Conservation (phyloP, 345 rosid genomes). For the Hypericum androsaemum region DNA sequence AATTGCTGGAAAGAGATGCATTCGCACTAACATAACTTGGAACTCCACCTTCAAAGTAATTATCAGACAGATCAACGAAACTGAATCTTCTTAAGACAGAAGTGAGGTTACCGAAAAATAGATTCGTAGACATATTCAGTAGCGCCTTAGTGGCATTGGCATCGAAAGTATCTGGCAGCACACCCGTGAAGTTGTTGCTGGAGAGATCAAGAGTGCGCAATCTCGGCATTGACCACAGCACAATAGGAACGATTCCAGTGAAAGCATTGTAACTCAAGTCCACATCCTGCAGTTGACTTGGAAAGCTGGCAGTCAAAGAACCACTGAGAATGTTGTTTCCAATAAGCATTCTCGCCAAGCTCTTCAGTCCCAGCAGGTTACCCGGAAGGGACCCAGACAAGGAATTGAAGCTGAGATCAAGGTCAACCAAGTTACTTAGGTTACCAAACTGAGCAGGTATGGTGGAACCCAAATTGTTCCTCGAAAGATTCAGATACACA, state of each 20-base stretch:
- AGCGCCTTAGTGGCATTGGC: conserved; percentile 25
- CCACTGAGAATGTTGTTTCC: conserved; percentile 53
- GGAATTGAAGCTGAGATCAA: conserved; percentile 73
- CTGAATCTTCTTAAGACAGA: conserved; percentile 40
- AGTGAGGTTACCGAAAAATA: conserved; percentile 60
- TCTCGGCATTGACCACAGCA: conserved; percentile 48
- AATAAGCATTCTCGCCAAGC: conserved; percentile 44
- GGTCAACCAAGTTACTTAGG: conserved; percentile 51
- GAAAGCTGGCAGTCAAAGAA: conserved; percentile 33
- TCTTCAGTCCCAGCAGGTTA: conserved; percentile 50
- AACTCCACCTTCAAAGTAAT: conserved; percentile 75
- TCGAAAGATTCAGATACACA: conserved; percentile 54
- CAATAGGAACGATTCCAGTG: conserved; percentile 43
- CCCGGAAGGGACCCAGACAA: conserved; percentile 57
- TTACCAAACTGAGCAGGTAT: conserved; percentile 67
- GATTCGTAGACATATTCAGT: conserved; percentile 62
- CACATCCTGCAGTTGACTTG: conserved; percentile 50
- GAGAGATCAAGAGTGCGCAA: conserved; percentile 59
- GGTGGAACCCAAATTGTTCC: conserved; percentile 52
- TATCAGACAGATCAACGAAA: conserved; percentile 47
- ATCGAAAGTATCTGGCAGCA: conserved; percentile 37
- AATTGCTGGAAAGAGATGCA: conserved; percentile 52
- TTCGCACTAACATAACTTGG: conserved; percentile 43
- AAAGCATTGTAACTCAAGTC: conserved; percentile 45
- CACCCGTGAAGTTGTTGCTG: conserved; percentile 64